phyloP scores from a whole-genome alignment of 768 basidiomycete genomes.

The Auricularia cornea region DNA sequence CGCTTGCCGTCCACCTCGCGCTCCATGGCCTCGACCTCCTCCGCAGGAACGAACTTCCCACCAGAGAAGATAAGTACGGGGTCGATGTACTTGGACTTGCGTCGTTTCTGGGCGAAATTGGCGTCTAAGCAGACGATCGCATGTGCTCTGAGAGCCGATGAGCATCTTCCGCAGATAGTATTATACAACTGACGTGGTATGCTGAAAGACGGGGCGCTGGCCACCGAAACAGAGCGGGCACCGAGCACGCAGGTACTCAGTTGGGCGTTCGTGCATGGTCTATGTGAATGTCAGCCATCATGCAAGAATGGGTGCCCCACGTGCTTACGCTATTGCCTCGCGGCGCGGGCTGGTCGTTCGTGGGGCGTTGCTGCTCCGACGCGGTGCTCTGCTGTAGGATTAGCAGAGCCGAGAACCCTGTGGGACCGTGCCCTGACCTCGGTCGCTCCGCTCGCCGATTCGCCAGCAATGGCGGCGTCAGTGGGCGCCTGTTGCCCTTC shows the following conservation, averaged over 20 bases:
- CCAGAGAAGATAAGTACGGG: not conserved
- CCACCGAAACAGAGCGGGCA: conserved; percentile 4
- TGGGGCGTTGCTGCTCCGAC: too few species aligned
- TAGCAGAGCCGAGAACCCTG: too few species aligned
- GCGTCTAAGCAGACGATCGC: conserved; percentile 2
- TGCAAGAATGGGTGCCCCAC: too few species aligned
- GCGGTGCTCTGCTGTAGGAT: too few species aligned
- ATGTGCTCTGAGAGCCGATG: not conserved
- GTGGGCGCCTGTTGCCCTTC: too few species aligned
- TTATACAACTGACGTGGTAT: not conserved
- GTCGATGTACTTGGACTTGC: not conserved
- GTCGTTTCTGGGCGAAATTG: not conserved
- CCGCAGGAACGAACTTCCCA: not conserved
- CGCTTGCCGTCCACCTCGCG: not conserved
- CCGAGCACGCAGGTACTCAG: not conserved
- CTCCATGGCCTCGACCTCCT: not conserved
- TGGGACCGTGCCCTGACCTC: too few species aligned
- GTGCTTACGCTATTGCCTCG: too few species aligned
- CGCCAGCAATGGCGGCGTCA: too few species aligned
- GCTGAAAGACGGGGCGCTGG: not conserved
- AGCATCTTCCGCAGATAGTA: not conserved
- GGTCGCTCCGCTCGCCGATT: too few species aligned
- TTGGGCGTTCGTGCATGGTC: too few species aligned
- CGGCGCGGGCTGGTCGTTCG: too few species aligned
- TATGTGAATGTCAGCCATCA: too few species aligned